Evolutionary conservation across 2,329 filamentous ascomycete genomes (phyloP).

Genomic region (Colletotrichum tabaci): DNA sequence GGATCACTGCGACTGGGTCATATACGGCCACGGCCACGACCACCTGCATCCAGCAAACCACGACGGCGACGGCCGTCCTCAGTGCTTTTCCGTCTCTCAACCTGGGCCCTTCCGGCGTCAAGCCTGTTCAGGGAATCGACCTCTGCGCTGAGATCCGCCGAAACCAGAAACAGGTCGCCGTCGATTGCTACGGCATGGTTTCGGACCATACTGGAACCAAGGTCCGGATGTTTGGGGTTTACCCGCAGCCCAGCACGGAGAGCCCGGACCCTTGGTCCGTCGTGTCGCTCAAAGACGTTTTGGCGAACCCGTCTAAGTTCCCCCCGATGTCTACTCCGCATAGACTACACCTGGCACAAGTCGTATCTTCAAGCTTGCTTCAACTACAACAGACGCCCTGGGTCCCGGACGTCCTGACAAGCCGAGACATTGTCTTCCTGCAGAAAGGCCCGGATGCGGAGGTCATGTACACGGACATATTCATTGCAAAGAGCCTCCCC

Average conservation of each 20-base stretch:
- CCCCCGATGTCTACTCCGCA: background rate
- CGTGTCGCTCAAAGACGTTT: background rate
- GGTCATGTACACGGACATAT: background rate
- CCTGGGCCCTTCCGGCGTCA: too few species aligned
- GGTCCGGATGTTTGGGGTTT: background rate
- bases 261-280: background rate
- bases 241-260: background rate
- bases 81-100: too few species aligned
- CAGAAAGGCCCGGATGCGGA: background rate
- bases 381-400: slow-evolving; percentile 46
- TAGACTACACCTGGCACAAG: slow-evolving; percentile 41
- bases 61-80: too few species aligned
- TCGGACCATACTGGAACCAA: background rate
- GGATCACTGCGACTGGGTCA: too few species aligned
- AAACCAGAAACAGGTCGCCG: background rate
- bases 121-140: too few species aligned
- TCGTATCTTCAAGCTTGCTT: slow-evolving; percentile 45
- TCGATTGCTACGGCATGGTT: background rate
- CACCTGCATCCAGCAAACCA: too few species aligned
- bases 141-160: too few species aligned
- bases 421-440: slow-evolving; percentile 40
- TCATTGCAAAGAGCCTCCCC: slow-evolving; percentile 21
- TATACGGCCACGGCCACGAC: too few species aligned
- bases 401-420: slow-evolving; percentile 37
- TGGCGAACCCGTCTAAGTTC: slow-evolving; percentile 4